Conservation (phyloP, 768 basidiomycete species). For the Lyophyllum atratum region DNA sequence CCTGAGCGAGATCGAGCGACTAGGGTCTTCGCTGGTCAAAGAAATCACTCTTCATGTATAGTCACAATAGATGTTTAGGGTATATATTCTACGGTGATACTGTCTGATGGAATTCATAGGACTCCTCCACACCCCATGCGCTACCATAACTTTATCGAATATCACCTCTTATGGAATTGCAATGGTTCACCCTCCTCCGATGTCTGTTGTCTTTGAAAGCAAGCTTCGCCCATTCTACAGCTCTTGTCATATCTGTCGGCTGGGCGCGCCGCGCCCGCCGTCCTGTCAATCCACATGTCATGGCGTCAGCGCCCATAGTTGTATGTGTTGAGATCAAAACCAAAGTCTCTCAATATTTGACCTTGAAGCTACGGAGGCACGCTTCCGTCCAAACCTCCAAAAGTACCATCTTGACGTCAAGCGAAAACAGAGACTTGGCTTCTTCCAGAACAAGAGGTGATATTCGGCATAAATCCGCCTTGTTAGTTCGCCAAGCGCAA, state of each 20-base stretch:
- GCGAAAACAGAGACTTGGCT: too few species aligned
- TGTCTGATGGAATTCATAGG: not conserved
- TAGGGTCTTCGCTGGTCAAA: constrained; percentile 71
- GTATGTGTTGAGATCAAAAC: too few species aligned
- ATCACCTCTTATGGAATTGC: too few species aligned
- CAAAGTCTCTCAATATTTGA: not conserved
- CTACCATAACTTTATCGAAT: too few species aligned
- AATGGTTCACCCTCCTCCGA: too few species aligned
- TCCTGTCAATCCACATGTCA: not conserved
- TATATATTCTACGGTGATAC: not conserved
- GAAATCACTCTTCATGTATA: constrained; percentile 37
- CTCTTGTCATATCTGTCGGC: not conserved
- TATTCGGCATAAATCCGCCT: not conserved
- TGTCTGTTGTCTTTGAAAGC: not conserved
- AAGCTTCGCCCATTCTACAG: not conserved
- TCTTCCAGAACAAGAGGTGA: not conserved
- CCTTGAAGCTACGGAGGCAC: not conserved
- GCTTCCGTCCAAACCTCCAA: not conserved
- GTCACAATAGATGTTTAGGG: not conserved
- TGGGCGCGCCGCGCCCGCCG: constrained; percentile 1
- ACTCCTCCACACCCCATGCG: not conserved
- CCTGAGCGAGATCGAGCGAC: constrained; percentile 71
- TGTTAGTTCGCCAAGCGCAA: not conserved
- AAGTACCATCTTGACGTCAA: too few species aligned
- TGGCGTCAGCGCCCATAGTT: not conserved